Evolutionary conservation across 2,329 filamentous ascomycete genomes (phyloP).

Genomic region (Emydomyces testavorans): DNA sequence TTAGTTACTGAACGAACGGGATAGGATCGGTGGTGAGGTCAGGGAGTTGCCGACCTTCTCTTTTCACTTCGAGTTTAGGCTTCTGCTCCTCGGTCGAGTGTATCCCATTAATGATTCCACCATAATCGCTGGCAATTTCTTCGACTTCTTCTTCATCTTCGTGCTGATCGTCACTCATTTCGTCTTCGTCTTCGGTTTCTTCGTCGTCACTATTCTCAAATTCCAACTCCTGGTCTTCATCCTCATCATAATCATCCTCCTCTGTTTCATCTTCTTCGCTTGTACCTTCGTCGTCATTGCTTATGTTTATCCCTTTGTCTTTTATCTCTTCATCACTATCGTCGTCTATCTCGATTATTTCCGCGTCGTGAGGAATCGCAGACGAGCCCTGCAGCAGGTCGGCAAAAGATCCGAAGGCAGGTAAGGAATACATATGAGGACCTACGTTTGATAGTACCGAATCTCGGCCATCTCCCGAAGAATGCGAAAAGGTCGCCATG

Average conservation of each 20-base stretch:
- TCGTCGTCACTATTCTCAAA: conserved; percentile 24
- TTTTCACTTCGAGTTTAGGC: conserved; percentile 2
- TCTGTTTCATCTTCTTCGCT: conserved; percentile 20
- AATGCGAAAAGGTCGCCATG: conserved; percentile 2
- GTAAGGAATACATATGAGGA: not conserved
- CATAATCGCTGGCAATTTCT: conserved; percentile 21
- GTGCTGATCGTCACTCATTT: conserved; percentile 7
- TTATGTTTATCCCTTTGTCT: conserved; percentile 20
- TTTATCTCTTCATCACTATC: conserved; percentile 22
- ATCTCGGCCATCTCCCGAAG: not conserved
- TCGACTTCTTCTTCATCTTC: conserved; percentile 9
- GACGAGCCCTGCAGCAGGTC: conserved; percentile 4
- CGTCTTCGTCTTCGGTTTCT: conserved; percentile 18
- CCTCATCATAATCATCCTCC: conserved; percentile 18
- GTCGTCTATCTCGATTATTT: conserved; percentile 33
- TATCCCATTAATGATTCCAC: conserved; percentile 22
- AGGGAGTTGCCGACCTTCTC: conserved; percentile 13
- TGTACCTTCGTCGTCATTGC: conserved; percentile 23
- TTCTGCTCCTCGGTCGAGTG: conserved; percentile 17
- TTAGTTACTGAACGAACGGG: not conserved
- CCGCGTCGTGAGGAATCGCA: conserved; percentile 21
- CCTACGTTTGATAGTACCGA: conserved; percentile 6
- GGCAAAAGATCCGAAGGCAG: not conserved
- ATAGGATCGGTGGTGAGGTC: not conserved
- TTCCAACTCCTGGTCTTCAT: conserved; percentile 19